Base-by-base conservation (phyloP, 306 rosid genomes). In the Sophora flavescens region DNA sequence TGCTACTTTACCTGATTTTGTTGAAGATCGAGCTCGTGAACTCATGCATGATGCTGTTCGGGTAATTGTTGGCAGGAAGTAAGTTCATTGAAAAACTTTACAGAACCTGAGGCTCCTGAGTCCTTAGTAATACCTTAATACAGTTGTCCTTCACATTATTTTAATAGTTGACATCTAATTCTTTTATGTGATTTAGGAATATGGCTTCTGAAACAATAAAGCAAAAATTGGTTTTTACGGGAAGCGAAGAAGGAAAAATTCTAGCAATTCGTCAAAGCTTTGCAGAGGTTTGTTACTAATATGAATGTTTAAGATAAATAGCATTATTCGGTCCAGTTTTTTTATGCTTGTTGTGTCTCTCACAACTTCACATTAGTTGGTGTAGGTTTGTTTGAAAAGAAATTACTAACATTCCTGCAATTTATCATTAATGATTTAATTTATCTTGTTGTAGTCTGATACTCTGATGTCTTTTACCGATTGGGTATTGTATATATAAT, bases 11-110 rank as follows among this genome's bases (percentile, higher is more conserved):
- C 97, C 99, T 73, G 99, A 95, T 85, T 89, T 78, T 75, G 93
- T 95, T 74, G 99, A 95, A 82, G 97, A 92, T 71, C 89, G 87
- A 78, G 99, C 97, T 62, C 88, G 97, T 47, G 91, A 92, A 26
- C 89, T 91, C 73, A 92, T 95, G 99, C 99, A 92, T 83, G 97
- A 95, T 85, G 96, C 97, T 42, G 93, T 92, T 85, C 88, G 97
- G 60, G 92, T 95, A 74, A 90, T 95, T 77, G 87, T 95, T 84
- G 99, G 99, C 76, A 83, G 97, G 69, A 92, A 95, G 99, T 92
- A 84, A 88, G 99, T 78, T 76, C 44, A 33, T 26, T 54, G 62
- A 30, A 62, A 28, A 36, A 60, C 56, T 52, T 82, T 78, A 54
- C 41, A 39, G 68, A 56, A 72, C 73, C 2, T 44, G 66, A 50